Evolutionary conservation across 2,329 filamentous ascomycete species (phyloP).

Genomic region (Aspergillus awamori): DNA sequence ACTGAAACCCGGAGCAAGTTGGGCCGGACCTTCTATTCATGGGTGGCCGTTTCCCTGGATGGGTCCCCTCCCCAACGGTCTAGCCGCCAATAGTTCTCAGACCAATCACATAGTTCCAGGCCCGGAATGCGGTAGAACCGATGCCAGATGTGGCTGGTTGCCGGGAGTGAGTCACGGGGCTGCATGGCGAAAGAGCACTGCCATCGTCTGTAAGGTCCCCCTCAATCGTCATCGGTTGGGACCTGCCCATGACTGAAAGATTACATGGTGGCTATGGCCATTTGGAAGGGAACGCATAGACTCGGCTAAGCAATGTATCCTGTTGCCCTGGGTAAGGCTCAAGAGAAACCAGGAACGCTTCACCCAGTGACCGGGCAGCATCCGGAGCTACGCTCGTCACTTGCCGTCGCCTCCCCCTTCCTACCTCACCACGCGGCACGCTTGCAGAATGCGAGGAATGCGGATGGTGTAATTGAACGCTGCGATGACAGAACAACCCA

Average conservation of each 20-base stretch:
- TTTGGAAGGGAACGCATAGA: not conserved
- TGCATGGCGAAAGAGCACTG: constrained; percentile 9
- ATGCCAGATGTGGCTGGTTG: constrained; percentile 6
- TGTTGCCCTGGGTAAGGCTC: not conserved
- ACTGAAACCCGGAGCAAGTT: not conserved
- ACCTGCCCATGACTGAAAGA: constrained; percentile 14
- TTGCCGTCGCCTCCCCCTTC: not conserved
- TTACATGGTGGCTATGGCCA: constrained; percentile 13
- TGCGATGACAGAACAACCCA: not conserved
- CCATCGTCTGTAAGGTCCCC: constrained; percentile 23
- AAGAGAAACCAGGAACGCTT: constrained; percentile 6
- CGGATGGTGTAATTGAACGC: constrained; percentile 5
- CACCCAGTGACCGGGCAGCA: constrained; percentile 5
- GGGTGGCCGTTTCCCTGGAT: not conserved
- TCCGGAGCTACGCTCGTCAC: not conserved
- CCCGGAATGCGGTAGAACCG: constrained; percentile 7
- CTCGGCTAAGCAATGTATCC: too few relatives aligned
- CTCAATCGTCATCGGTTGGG: not conserved
- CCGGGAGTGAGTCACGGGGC: constrained; percentile 14
- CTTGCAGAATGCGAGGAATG: constrained; percentile 10
- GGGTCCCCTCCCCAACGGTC: not conserved
- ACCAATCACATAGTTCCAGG: not conserved
- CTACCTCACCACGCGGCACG: constrained; percentile 6
- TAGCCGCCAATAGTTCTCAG: constrained; percentile 7
- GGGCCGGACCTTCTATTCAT: constrained; percentile 1